A percentile compares a stretch with the other conserved stretches of the same genome.
Conservation (phyloP, 2,329 filamentous ascomycete species). For the Xylariales sp. region DNA sequence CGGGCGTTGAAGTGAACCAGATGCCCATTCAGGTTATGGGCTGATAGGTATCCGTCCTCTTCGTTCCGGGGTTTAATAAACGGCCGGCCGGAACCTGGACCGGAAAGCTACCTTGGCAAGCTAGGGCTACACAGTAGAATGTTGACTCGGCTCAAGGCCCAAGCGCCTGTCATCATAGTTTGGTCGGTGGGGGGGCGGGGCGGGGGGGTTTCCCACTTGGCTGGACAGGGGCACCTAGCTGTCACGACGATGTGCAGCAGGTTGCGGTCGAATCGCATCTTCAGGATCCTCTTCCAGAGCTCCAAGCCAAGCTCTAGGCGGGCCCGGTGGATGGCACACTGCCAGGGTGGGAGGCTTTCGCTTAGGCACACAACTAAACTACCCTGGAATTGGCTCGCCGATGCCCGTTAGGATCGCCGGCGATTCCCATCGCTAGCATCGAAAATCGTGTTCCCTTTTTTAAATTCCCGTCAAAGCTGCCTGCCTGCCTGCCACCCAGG, state of each 20-base stretch:
- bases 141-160: background rate
- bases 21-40: too few species aligned
- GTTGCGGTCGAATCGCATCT: slow-evolving; percentile 4
- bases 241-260: background rate
- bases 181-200: background rate
- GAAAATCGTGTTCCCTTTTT: slow-evolving; percentile 4
- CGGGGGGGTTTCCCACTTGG: background rate
- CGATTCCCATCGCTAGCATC: slow-evolving; percentile 6
- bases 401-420: slow-evolving; percentile 5
- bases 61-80: background rate
- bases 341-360: slow-evolving; percentile 3
- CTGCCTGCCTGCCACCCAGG: too few species aligned
- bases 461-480: too few species aligned
- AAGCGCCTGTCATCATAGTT: slow-evolving; percentile 6
- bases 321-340: slow-evolving; percentile 4
- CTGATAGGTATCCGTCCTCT: background rate
- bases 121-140: too few species aligned
- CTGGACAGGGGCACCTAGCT: slow-evolving; percentile 1
- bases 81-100: background rate
- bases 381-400: too few species aligned
- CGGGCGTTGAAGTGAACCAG: too few species aligned
- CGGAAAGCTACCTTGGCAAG: background rate
- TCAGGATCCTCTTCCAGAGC: background rate
- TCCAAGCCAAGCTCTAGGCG: slow-evolving; percentile 3
- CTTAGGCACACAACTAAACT: slow-evolving; percentile 1